Evolutionary conservation across 352 stramenopile species (phyloP).

Genomic region (Phytophthora brassicae): DNA sequence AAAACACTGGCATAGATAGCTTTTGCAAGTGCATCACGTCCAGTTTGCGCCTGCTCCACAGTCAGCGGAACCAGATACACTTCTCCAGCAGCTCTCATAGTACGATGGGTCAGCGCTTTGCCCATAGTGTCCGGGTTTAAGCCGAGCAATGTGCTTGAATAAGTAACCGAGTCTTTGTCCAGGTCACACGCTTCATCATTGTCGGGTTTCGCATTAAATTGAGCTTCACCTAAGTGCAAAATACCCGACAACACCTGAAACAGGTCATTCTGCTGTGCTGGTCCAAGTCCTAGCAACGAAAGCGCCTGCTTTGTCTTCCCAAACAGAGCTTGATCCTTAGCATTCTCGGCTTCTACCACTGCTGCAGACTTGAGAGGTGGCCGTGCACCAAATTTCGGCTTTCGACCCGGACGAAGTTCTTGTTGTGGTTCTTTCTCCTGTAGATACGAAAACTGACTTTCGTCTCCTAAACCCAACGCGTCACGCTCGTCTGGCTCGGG

Average conservation of each 20-base stretch:
- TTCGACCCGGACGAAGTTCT: slow-evolving; percentile 24
- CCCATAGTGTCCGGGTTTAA: slow-evolving; percentile 53
- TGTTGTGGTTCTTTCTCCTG: slow-evolving; percentile 35
- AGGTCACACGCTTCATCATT: slow-evolving; percentile 68
- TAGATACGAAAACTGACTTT: slow-evolving; percentile 51
- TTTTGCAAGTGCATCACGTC: slow-evolving; percentile 93
- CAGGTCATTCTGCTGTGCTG: slow-evolving; percentile 57
- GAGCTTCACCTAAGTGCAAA: slow-evolving; percentile 76
- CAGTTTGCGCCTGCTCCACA: slow-evolving; percentile 72
- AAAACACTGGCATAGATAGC: slow-evolving; percentile 96
- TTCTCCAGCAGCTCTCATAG: slow-evolving; percentile 73
- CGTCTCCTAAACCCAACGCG: slow-evolving; percentile 40
- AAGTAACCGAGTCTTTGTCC: slow-evolving; percentile 35
- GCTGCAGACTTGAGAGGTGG: slow-evolving; percentile 20
- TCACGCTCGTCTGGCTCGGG: slow-evolving; percentile 43
- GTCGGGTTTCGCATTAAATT: slow-evolving; percentile 44
- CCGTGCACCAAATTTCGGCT: slow-evolving; percentile 7
- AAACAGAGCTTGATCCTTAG: slow-evolving; percentile 54
- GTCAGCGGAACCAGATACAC: slow-evolving; percentile 64
- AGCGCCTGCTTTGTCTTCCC: slow-evolving; percentile 64
- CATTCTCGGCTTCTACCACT: slow-evolving; percentile 36
- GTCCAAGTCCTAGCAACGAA: slow-evolving; percentile 53
- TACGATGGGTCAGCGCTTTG: slow-evolving; percentile 59
- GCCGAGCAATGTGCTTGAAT: slow-evolving; percentile 52
- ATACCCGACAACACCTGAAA: slow-evolving; percentile 75